Evolutionary conservation across 1,284 basidiomycete species (phyloP), one percentile per base, ranked within the genome.

Genomic region (Takashimella tepidaria): DNA sequence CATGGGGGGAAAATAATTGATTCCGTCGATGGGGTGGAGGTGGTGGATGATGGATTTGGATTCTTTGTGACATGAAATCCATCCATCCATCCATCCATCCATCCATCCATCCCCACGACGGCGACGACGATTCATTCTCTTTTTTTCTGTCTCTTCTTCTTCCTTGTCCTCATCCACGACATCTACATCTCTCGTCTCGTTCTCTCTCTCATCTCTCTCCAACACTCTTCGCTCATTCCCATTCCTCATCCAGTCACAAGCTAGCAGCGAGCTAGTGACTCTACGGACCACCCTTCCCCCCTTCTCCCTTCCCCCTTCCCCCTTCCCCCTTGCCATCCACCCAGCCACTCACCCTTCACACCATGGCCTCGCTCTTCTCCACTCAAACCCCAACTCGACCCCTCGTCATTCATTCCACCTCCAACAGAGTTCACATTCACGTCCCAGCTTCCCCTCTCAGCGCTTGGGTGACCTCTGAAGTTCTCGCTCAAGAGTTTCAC

Each of bases 381-480:
- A 60, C 58, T 50, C 58, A 62, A 46, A 61, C 68, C 49, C 64
- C 73, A 10, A 71, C 70, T 51, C 72, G 76, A 53, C 75, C 76
- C 23, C 70, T 77, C 57, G 74, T 76, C 51, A 66, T 77, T 43
- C 75, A 77, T 60, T 71, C 73, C 46, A 59, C 67, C 42, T 48
- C 62, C 41, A 69, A 71, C 6, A 62, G 76, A 13, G 66, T 93
- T 61, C 85, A 86, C 59, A 84, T 95, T 72, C 89, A 88, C 55
- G 87, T 93, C 58, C 85, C 88, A 47, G 85, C 87, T 19, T 79
- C 80, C 41, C 67, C 79, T 60, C 83, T 89, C 69, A 84, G 90
- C 51, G 70, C 70, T 74, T 93, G 91, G 90, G 88, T 91, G 67
- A 82, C 84, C 49, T 89, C 89, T 52, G 89, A 92, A 75, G 84